Percentiles rank a stretch among this genome's conserved stretches.
Conservation (phyloP, 345 rosid genomes). For the Citrus trifoliata region DNA sequence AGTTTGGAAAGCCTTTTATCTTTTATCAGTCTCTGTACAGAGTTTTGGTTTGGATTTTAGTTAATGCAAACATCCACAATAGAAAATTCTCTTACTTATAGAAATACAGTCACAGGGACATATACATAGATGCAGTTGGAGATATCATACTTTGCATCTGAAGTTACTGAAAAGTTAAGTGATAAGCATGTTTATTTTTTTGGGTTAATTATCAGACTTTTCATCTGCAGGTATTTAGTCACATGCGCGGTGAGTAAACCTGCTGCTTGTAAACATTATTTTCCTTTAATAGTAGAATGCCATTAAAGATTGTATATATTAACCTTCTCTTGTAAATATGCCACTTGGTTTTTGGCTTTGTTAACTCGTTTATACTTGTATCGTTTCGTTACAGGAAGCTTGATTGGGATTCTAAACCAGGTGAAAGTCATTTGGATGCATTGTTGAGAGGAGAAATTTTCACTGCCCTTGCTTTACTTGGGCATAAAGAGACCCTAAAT, state of each 20-base stretch:
- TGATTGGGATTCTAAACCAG: constrained; percentile 87
- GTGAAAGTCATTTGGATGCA: constrained; percentile 88
- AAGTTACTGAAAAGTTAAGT: background rate
- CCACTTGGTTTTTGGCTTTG: background rate
- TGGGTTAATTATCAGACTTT: background rate
- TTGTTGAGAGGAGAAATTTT: constrained; percentile 94
- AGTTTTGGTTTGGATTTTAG: background rate
- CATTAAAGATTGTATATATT: background rate
- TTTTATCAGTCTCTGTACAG: background rate
- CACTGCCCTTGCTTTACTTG: constrained; percentile 70
- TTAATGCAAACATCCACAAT: background rate
- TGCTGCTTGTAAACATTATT: background rate
- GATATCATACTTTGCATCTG: background rate
- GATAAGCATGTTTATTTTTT: background rate
- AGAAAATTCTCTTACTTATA: background rate
- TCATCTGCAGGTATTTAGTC: background rate
- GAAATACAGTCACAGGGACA: background rate
- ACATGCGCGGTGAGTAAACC: background rate
- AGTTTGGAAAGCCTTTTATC: background rate
- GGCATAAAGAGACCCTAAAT: constrained; percentile 62
- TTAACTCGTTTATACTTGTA: background rate
- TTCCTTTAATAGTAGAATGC: background rate
- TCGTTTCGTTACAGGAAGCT: constrained; percentile 53
- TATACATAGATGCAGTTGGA: background rate
- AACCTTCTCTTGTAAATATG: background rate